phyloP scores from a whole-genome alignment of 2,329 filamentous ascomycete species.

The Hypoxylon sp. region DNA sequence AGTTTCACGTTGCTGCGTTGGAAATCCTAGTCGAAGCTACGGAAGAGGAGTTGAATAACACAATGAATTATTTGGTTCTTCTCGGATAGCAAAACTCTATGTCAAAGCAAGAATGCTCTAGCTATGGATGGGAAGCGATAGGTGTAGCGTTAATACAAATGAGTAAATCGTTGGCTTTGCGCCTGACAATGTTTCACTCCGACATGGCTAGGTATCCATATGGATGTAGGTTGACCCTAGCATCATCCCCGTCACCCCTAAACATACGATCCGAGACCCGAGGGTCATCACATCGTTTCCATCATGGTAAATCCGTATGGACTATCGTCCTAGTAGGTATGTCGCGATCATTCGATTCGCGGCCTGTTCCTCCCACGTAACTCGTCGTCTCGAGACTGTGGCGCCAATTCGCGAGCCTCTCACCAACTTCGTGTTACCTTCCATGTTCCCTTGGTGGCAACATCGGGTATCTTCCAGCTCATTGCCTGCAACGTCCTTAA shows the following conservation, averaged over 20 bases:
- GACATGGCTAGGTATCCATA: conserved; percentile 30
- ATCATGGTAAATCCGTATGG: conserved; percentile 13
- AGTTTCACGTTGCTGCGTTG: conserved; percentile 76
- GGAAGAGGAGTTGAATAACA: conserved; percentile 13
- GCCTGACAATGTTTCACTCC: conserved; percentile 29
- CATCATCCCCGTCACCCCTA: background rate
- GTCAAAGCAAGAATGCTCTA: conserved; percentile 8
- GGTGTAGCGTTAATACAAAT: conserved; percentile 46
- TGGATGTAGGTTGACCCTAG: conserved; percentile 38
- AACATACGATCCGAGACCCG: conserved; percentile 22
- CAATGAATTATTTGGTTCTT: conserved; percentile 29
- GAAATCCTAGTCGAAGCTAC: conserved; percentile 43
- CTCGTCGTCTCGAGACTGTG: background rate
- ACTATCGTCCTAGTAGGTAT: conserved; percentile 2
- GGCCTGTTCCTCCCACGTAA: conserved; percentile 1
- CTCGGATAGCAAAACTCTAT: conserved; percentile 17
- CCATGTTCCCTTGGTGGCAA: background rate
- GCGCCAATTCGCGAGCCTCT: background rate
- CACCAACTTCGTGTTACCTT: background rate
- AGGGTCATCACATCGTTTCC: conserved; percentile 38
- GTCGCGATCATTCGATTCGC: conserved; percentile 7
- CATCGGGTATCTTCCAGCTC: background rate
- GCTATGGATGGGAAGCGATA: conserved; percentile 12
- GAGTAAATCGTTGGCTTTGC: conserved; percentile 18
- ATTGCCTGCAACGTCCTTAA: background rate